Evolutionary conservation across 208 protist species (phyloP), one percentile per base, ranked within the genome.

Genomic region (Trypanosoma scelopori): DNA sequence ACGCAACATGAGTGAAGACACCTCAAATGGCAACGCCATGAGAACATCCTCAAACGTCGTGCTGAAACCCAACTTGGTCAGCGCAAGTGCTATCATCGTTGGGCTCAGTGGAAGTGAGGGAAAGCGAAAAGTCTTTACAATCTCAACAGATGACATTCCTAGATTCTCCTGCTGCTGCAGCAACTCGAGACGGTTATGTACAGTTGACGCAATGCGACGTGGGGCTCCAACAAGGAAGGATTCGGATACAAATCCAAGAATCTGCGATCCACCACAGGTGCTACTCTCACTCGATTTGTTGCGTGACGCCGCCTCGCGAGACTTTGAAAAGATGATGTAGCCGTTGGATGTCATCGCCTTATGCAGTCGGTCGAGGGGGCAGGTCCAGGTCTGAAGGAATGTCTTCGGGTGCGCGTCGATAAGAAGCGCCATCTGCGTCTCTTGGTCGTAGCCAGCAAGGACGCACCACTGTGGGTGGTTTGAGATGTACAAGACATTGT

Each of bases 351-450:
- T 96, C 65, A 96, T 92, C 47, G 87, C 84, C 75, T 86, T 90
- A 78, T 96, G 90, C 55, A 96, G 74, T 28, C 90, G 82, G 42
- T 96, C 87, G 42, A 96, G 76, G 37, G 87, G 67, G 62, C 85
- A 92, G 23, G 77, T 87, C 87, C 90, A 96, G 47, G 78, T 87
- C 30, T 80, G 80, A 20, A 84, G 85, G 72, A 93, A 96, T 16
- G 72, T 92, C 70, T 92, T 96, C 25, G 87, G 84, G 50, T 93
- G 78, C 1, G 85, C 85, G 63, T 96, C 90, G 63, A 96, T 87
- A 52, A 93, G 79, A 55, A 89, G 56, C 12, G 77, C 90, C 52
- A 78, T 89, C 62, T 96, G 90, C 43, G 81, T 83, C 71, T 96
- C 90, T 71, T 78, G 56, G 70, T 96, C 87, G 78, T 94, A 96